phyloP scores from a whole-genome alignment of 2,329 filamentous ascomycete species.

The Dothidotthia symphoricarpi region DNA sequence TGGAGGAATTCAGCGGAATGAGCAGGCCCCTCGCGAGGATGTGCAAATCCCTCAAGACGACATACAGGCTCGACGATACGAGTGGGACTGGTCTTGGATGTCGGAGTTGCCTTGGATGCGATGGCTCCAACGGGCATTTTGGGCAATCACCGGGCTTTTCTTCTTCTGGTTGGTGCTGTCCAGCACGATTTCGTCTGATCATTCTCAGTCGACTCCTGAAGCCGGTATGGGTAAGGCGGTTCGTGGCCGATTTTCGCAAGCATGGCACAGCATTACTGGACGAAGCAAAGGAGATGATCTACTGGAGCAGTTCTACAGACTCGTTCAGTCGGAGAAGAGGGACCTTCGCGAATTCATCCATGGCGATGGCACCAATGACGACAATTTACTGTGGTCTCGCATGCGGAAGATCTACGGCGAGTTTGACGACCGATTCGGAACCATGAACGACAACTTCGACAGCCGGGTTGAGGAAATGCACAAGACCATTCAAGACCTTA shows the following conservation, averaged over 20 bases:
- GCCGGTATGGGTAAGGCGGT: conserved; percentile 14
- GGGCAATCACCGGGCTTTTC: conserved; percentile 1
- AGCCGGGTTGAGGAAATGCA: conserved; percentile 12
- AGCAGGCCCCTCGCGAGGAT: background rate
- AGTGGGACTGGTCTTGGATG: background rate
- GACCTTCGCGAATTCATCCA: background rate
- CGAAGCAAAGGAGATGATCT: background rate
- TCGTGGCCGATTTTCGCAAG: conserved; percentile 14
- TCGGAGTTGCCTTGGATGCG: conserved; percentile 16
- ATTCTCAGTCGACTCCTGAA: conserved; percentile 6
- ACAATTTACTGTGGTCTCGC: conserved; percentile 19
- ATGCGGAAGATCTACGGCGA: conserved; percentile 14
- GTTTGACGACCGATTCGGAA: conserved; percentile 11
- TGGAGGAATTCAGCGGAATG: conserved; percentile 11
- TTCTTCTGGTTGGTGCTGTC: conserved; percentile 3
- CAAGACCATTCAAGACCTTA: conserved; percentile 17
- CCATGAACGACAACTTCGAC: conserved; percentile 7
- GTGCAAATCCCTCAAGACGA: background rate
- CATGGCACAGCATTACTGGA: conserved; percentile 12
- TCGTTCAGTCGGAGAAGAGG: too few relatives aligned
- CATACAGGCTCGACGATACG: too few relatives aligned
- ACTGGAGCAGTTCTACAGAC: too few relatives aligned
- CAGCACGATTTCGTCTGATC: conserved; percentile 2
- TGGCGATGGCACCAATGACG: conserved; percentile 7
- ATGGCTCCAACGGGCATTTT: conserved; percentile 10